A percentile compares a stretch with the other conserved stretches of the same genome.
These are phyloP conservation scores for Neocucurbitaria cava DNA, from an alignment of 2,329 filamentous ascomycete genomes.

Conservation along the genomic window DNA sequence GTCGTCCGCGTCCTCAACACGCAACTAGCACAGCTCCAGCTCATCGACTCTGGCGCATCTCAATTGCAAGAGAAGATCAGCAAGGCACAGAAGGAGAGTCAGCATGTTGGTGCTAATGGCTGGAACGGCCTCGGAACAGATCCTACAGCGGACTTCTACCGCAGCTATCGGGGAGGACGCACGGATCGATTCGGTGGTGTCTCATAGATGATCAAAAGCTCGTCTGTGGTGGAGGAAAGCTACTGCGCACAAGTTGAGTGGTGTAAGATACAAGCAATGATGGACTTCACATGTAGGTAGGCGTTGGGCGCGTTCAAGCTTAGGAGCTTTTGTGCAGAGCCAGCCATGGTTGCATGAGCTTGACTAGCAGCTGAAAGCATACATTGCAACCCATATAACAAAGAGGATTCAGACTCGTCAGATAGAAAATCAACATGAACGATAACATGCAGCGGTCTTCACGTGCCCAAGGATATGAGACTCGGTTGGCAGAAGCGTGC, in stretches of 20 bases:
- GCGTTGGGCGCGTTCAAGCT: background rate
- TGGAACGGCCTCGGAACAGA: slow-evolving; percentile 66
- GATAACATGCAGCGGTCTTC: background rate
- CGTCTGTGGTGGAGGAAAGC: background rate
- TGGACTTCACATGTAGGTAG: background rate
- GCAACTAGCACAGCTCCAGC: slow-evolving; percentile 89
- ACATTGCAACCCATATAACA: background rate
- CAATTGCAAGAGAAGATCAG: slow-evolving; percentile 82
- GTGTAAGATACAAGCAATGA: background rate
- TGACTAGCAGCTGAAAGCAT: background rate
- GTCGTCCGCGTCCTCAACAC: slow-evolving; percentile 95
- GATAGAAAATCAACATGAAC: background rate
- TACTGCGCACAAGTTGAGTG: background rate
- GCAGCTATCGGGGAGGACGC: slow-evolving; percentile 76
- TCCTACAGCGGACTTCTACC: slow-evolving; percentile 87
- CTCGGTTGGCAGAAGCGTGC: background rate
- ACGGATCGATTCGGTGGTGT: slow-evolving; percentile 43
- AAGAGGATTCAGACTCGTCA: background rate
- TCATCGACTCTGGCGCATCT: slow-evolving; percentile 86
- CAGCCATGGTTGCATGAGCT: background rate
- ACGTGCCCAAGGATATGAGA: background rate
- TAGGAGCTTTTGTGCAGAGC: background rate
- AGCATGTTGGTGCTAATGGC: slow-evolving; percentile 59
- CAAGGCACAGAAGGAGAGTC: slow-evolving; percentile 80
- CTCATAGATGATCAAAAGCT: slow-evolving; percentile 16